Evolutionary conservation across 345 rosid genomes (phyloP).

Genomic region (Gossypium longicalyx): DNA sequence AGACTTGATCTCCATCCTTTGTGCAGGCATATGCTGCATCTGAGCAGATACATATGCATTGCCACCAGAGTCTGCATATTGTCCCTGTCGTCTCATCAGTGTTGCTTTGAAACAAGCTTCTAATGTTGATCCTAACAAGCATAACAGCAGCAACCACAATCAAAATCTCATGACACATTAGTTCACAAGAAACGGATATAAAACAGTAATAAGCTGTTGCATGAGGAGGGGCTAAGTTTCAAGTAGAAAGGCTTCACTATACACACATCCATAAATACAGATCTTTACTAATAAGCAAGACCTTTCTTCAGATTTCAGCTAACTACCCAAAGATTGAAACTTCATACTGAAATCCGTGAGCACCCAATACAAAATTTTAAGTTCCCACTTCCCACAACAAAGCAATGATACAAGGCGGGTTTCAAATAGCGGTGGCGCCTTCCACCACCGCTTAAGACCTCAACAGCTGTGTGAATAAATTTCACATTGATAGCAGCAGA

Average conservation of each 20-base stretch:
- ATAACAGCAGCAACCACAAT: constrained; percentile 11
- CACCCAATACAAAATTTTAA: background rate
- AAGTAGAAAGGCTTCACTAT: background rate
- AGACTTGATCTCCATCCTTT: constrained; percentile 44
- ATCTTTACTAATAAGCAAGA: background rate
- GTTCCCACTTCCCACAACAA: background rate
- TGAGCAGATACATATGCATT: constrained; percentile 52
- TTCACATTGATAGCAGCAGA: background rate
- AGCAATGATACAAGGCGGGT: background rate
- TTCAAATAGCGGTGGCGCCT: background rate
- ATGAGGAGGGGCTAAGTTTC: background rate
- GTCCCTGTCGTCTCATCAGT: constrained; percentile 67
- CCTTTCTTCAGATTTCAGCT: background rate
- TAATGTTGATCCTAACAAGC: constrained; percentile 10
- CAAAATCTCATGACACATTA: constrained; percentile 1
- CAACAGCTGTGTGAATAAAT: background rate
- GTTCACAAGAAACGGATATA: background rate
- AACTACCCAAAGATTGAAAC: background rate
- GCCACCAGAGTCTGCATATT: constrained; percentile 51
- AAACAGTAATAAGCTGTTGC: background rate
- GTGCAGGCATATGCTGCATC: constrained; percentile 50
- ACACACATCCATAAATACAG: background rate
- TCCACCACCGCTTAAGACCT: background rate
- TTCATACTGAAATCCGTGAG: background rate
- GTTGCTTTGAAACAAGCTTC: constrained; percentile 11